These are phyloP conservation scores for Gonium pectorale DNA, from an alignment of 139 green algal species.

Conservation along the genomic window DNA sequence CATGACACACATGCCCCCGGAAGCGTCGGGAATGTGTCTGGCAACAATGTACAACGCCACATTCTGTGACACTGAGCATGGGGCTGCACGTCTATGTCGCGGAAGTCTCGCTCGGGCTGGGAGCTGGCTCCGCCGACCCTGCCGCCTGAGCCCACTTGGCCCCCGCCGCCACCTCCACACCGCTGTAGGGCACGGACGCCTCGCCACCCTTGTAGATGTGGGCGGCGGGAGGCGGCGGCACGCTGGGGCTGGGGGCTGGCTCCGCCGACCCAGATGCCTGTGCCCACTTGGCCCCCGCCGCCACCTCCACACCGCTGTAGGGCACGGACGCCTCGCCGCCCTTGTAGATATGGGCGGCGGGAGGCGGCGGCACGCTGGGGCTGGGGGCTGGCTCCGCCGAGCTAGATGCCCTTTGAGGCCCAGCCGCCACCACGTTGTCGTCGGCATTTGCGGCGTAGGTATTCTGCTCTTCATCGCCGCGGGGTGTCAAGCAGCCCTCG, in stretches of 20 bases:
- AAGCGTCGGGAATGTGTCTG: too few relatives aligned
- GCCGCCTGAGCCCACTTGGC: constrained; percentile 4
- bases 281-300: constrained; percentile 17
- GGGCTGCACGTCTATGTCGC: too few relatives aligned
- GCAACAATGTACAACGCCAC: too few relatives aligned
- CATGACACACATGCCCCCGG: too few relatives aligned
- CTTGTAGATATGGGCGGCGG: constrained; percentile 3
- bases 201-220: constrained; percentile 6
- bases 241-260: too few relatives aligned
- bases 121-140: background rate
- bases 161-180: constrained; percentile 23
- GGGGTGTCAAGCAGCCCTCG: too few relatives aligned
- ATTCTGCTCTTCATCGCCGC: background rate
- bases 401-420: too few relatives aligned
- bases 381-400: too few relatives aligned
- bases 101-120: too few relatives aligned
- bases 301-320: constrained; percentile 6
- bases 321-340: background rate
- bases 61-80: too few relatives aligned
- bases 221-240: background rate
- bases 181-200: background rate
- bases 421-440: background rate
- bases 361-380: too few relatives aligned
- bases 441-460: background rate
- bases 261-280: background rate